phyloP scores from a whole-genome alignment of 805 yeast genomes.

The Candida oleophila region DNA sequence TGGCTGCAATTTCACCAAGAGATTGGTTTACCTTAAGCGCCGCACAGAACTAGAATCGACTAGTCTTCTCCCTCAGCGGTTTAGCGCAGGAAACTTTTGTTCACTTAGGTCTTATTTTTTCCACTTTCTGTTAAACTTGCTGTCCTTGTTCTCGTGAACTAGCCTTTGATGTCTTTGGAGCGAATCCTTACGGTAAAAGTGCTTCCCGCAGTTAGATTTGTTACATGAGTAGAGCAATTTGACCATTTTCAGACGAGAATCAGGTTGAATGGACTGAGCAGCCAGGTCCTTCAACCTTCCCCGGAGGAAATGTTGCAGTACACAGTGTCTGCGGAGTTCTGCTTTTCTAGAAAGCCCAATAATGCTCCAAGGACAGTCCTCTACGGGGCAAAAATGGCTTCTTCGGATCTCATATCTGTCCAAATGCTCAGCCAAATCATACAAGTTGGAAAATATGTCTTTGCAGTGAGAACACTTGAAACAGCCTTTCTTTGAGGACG shows the following conservation, averaged over 20 bases:
- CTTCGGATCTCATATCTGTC: constrained; percentile 16
- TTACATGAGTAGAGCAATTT: constrained; percentile 16
- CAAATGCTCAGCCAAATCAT: constrained; percentile 19
- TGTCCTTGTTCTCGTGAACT: constrained; percentile 40
- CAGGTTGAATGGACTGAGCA: constrained; percentile 1
- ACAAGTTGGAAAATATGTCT: constrained; percentile 7
- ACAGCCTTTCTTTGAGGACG: neutral
- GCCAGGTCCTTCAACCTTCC: constrained; percentile 6
- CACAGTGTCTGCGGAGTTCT: constrained; percentile 25
- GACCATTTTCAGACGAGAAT: constrained; percentile 6
- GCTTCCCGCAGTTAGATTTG: constrained; percentile 40
- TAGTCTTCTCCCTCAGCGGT: neutral
- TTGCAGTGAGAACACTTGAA: constrained; percentile 10
- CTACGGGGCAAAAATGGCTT: constrained; percentile 24
- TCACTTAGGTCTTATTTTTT: neutral
- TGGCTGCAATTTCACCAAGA: no score
- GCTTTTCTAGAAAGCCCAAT: constrained; percentile 31
- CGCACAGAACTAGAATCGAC: no score
- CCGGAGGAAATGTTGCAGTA: constrained; percentile 7
- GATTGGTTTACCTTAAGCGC: no score
- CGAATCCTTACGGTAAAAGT: constrained; percentile 54
- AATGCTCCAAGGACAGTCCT: constrained; percentile 27
- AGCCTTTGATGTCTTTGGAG: constrained; percentile 50
- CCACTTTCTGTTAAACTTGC: constrained; percentile 4
- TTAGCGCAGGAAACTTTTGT: neutral